These are phyloP conservation scores for Acanthamoeba quina DNA, from an alignment of 208 protist species.

Conservation along the genomic window DNA sequence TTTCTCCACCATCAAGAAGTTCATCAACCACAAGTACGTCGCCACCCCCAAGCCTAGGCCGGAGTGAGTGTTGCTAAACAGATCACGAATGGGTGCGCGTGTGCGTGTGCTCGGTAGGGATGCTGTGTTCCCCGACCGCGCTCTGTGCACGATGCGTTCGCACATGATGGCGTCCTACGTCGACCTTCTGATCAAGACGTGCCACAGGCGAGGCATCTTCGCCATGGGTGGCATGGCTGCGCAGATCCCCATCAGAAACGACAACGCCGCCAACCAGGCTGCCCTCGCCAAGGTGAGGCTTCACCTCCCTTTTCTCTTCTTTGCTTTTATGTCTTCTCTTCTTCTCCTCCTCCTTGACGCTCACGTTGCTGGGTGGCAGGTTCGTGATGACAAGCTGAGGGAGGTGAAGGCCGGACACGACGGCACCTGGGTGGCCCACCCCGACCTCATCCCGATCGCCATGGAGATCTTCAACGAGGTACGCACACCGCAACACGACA, in stretches of 20 bases:
- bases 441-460: conserved; percentile 86
- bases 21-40: conserved; percentile 79
- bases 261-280: conserved; percentile 64
- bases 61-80: neutral
- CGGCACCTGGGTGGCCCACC: conserved; percentile 89
- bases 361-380: conserved; percentile 5
- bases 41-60: neutral
- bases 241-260: conserved; percentile 86
- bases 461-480: conserved; percentile 85
- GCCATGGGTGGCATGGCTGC: conserved; percentile 90
- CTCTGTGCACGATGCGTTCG: conserved; percentile 85
- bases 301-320: neutral
- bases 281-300: conserved; percentile 71
- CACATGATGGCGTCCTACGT: conserved; percentile 89
- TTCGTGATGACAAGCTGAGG: conserved; percentile 84
- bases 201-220: conserved; percentile 86
- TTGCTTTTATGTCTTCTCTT: neutral
- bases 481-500: neutral
- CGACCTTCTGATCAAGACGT: conserved; percentile 86
- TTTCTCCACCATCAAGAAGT: conserved; percentile 89
- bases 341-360: neutral
- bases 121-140: conserved; percentile 82
- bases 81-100: too few relatives aligned
- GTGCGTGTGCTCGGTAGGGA: neutral
- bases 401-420: conserved; percentile 88